phyloP scores from a whole-genome alignment of 1,139 yeast species.

The Geotrichum siamense region DNA sequence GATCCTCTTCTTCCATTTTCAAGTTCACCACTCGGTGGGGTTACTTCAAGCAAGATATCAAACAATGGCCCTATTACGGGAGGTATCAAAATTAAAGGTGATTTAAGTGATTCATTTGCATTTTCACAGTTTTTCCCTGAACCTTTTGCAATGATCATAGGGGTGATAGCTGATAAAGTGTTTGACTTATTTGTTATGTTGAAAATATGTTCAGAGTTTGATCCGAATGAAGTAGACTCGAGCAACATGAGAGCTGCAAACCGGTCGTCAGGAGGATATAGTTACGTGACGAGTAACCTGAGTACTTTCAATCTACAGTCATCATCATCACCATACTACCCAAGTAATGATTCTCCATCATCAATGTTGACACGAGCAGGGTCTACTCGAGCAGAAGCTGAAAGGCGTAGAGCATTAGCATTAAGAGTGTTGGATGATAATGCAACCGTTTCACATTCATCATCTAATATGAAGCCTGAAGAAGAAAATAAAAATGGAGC shows the following conservation, averaged over 20 bases:
- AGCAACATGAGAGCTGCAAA: constrained; percentile 55
- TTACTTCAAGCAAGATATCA: constrained; percentile 23
- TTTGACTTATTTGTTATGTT: constrained; percentile 49
- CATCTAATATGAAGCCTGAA: background rate
- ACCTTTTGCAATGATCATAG: constrained; percentile 43
- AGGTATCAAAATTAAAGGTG: constrained; percentile 48
- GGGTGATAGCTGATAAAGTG: constrained; percentile 46
- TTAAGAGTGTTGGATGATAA: constrained; percentile 58
- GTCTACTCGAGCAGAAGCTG: constrained; percentile 46
- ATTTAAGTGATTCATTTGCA: constrained; percentile 85
- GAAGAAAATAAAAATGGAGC: background rate
- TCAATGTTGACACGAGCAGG: background rate
- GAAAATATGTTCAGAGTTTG: constrained; percentile 57
- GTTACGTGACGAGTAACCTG: constrained; percentile 16
- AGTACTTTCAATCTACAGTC: background rate
- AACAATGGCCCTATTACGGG: background rate
- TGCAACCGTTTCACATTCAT: background rate
- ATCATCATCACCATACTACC: background rate
- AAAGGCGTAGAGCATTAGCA: constrained; percentile 81
- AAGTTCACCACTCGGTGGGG: constrained; percentile 18
- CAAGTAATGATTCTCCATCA: background rate
- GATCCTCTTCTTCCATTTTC: constrained; percentile 29
- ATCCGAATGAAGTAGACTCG: constrained; percentile 62
- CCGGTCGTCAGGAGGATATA: constrained; percentile 14
- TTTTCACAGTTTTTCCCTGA: constrained; percentile 68